Percentiles rank a stretch among this genome's conserved stretches.
These are phyloP conservation scores for Phialemonium atrogriseum DNA, from an alignment of 2,329 filamentous ascomycete genomes.

Conservation along the genomic window DNA sequence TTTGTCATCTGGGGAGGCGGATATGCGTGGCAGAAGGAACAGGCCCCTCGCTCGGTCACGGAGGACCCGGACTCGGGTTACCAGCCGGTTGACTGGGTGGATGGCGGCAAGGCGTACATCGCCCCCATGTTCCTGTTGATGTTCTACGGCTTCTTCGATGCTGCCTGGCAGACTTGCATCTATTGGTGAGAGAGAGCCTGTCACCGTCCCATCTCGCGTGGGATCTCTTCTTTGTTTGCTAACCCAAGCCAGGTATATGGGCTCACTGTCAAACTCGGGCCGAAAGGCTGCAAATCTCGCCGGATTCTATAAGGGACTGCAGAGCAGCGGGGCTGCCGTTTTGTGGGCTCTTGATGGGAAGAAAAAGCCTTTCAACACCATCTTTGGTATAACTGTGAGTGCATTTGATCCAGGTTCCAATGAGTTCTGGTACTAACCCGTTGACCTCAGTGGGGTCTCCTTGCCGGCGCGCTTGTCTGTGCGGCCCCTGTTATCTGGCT, in stretches of 20 bases:
- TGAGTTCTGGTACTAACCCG: neutral
- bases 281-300: conserved; percentile 88
- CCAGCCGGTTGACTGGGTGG: conserved; percentile 52
- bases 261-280: conserved; percentile 82
- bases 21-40: conserved; percentile 64
- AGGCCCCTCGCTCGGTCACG: conserved; percentile 38
- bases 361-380: conserved; percentile 56
- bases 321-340: conserved; percentile 77
- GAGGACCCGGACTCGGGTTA: conserved; percentile 13
- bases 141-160: conserved; percentile 85
- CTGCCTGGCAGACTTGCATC: conserved; percentile 79
- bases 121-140: conserved; percentile 85
- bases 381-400: conserved; percentile 55
- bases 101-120: conserved; percentile 49
- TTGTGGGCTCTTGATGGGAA: conserved; percentile 62
- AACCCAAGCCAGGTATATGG: conserved; percentile 92
- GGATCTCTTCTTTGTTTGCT: too few species aligned
- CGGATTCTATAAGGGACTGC: conserved; percentile 49
- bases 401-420: conserved; percentile 9
- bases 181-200: conserved; percentile 93
- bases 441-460: conserved; percentile 59
- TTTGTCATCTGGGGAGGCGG: conserved; percentile 76
- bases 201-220: conserved; percentile 41
- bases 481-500: conserved; percentile 72
- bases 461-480: conserved; percentile 64